Evolutionary conservation across 83 land plant genomes (phyloP).

Genomic region (Thuja plicata): DNA sequence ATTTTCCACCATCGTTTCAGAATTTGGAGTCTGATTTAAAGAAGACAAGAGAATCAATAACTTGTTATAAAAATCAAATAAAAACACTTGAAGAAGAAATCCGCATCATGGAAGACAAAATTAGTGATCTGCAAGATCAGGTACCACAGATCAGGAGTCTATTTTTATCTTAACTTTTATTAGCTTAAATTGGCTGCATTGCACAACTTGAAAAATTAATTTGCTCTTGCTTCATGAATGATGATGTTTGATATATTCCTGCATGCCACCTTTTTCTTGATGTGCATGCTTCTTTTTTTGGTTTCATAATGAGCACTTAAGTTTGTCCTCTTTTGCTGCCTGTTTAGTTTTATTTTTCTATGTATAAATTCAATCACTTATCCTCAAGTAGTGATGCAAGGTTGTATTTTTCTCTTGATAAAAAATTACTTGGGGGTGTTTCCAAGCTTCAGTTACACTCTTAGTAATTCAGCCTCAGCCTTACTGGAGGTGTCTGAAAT

Average conservation of each 20-base stretch:
- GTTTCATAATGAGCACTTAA: not conserved
- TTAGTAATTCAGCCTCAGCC: not conserved
- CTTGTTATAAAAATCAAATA: not conserved
- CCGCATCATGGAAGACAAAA: not conserved
- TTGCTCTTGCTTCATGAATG: not conserved
- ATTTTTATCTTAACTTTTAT: not conserved
- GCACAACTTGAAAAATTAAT: not conserved
- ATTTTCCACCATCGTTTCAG: conserved; percentile 10
- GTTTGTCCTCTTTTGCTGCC: not conserved
- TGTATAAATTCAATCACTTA: not conserved
- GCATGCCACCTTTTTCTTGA: not conserved
- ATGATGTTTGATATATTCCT: not conserved
- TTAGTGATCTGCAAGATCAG: conserved; percentile 10
- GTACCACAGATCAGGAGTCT: not conserved
- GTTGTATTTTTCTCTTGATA: not conserved
- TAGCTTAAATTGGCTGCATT: not conserved
- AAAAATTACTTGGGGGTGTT: not conserved
- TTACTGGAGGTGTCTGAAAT: not conserved
- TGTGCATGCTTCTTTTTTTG: not conserved
- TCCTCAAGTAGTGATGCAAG: not conserved
- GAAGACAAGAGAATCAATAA: not conserved
- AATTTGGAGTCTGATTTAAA: conserved; percentile 9
- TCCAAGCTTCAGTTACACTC: not conserved
- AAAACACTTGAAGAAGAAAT: conserved; percentile 7
- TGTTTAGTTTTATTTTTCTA: not conserved